Evolutionary conservation across 208 protist genomes (phyloP), one percentile per base, ranked within the genome.

Genomic region (Leishmania aethiopica): DNA sequence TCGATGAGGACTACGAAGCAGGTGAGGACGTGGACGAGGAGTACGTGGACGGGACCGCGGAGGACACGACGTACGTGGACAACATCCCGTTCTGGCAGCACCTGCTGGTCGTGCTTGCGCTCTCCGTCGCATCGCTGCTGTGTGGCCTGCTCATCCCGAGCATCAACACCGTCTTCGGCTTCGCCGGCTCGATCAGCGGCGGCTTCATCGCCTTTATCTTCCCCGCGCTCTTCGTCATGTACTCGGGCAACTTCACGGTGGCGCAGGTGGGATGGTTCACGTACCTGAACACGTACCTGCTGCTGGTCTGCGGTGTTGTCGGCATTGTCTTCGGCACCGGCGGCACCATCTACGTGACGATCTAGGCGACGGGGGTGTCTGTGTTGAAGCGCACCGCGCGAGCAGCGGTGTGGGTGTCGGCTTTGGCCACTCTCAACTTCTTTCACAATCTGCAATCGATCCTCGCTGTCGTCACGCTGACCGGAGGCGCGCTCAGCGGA

Each of bases 111-210:
- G 87, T 90, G 45, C 66, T 84, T 2, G 13, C 79, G 13, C 80
- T 87, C 37, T 75, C 82, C 32, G 53, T 86, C 49, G 82, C 82
- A 2, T 87, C 84, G 51, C 88, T 95, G 40, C 78, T 95, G 45
- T 82, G 82, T 22, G 93, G 91, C 32, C 59, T 97, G n/a, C 91
- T 95, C 74, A 93, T 97, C 84, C 92, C 92, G 32, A 89, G 86
- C 72, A 90, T 97, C 77, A 90, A 87, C 62, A 90, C 91, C 60
- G 92, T 95, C 28, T 92, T 94, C 60, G 84, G 83, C 49, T 87
- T 94, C 15, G 83, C 87, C 17, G 91, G 91, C 35, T 59, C 89
- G 53, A 86, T 92, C 73, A 91, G 87, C 82, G 87, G 91, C 40
- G 89, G 88, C n/a, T 88, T 92, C 75, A 84, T 92, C 45, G 84